These are phyloP conservation scores for Teratosphaeria gauchensis DNA, from an alignment of 2,329 filamentous ascomycete species.

Conservation along the genomic window DNA sequence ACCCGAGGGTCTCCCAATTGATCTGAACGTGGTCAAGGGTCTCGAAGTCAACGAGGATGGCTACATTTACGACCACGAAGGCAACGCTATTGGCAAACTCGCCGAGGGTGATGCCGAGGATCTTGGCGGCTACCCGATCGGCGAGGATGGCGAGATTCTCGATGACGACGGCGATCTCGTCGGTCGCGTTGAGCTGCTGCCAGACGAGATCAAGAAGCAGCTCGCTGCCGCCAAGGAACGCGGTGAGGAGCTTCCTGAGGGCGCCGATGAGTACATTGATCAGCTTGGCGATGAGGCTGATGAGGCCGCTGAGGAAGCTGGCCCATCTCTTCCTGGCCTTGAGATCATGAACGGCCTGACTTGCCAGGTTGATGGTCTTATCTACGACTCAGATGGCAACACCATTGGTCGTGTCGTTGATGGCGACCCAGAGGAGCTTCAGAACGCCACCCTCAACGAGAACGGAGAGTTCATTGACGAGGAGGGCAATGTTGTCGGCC, in stretches of 20 bases:
- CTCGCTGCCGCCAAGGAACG: conserved; percentile 29
- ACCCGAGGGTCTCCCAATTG: conserved; percentile 30
- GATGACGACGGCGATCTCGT: conserved; percentile 47
- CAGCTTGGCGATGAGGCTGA: conserved; percentile 14
- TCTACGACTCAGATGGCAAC: conserved; percentile 43
- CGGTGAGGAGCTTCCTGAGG: conserved; percentile 27
- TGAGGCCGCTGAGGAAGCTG: conserved; percentile 19
- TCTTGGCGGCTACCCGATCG: conserved; percentile 42
- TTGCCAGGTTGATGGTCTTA: conserved; percentile 37
- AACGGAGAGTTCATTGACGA: conserved; percentile 47
- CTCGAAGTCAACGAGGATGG: conserved; percentile 47
- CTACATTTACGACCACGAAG: conserved; percentile 41
- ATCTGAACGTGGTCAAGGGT: conserved; percentile 40
- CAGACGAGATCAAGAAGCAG: conserved; percentile 36
- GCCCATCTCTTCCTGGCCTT: conserved; percentile 31
- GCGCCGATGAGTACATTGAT: conserved; percentile 25
- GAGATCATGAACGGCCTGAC: conserved; percentile 40
- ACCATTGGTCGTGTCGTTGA: conserved; percentile 39
- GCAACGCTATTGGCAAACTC: conserved; percentile 40
- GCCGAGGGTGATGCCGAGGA: conserved; percentile 45
- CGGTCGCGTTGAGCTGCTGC: conserved; percentile 42
- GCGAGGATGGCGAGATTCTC: conserved; percentile 46
- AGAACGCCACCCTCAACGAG: conserved; percentile 42
- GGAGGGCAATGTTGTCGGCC: conserved; percentile 44
- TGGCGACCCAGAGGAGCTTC: conserved; percentile 38